A percentile compares a stretch with the other conserved stretches of the same genome.
These are phyloP conservation scores for Ceratocystis ficicola DNA, from an alignment of 2,329 filamentous ascomycete genomes.

Conservation along the genomic window DNA sequence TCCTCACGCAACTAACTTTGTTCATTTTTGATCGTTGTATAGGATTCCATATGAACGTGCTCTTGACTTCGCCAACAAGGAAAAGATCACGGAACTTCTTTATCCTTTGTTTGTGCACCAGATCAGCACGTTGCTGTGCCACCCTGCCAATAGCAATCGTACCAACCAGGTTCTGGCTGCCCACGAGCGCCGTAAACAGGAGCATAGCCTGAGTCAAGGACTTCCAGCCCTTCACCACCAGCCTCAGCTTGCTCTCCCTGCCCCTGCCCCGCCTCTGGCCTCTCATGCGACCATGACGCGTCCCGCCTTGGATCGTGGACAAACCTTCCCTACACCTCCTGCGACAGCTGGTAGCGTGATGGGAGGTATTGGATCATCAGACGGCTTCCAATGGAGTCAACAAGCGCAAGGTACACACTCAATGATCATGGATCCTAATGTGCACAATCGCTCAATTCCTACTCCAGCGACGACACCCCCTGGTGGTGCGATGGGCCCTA, in stretches of 20 bases:
- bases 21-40: neutral
- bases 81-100: slow-evolving; percentile 91
- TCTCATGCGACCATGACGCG: slow-evolving; percentile 62
- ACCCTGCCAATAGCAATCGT: slow-evolving; percentile 74
- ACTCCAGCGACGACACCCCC: slow-evolving; percentile 88
- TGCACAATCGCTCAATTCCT: slow-evolving; percentile 75
- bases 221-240: slow-evolving; percentile 57
- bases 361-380: slow-evolving; percentile 58
- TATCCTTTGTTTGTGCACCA: slow-evolving; percentile 97
- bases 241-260: slow-evolving; percentile 47
- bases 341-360: slow-evolving; percentile 84
- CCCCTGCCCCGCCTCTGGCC: slow-evolving; percentile 42
- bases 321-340: slow-evolving; percentile 89
- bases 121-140: slow-evolving; percentile 85
- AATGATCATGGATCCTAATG: slow-evolving; percentile 66
- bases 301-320: slow-evolving; percentile 67
- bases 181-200: slow-evolving; percentile 62
- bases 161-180: slow-evolving; percentile 81
- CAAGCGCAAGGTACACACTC: slow-evolving; percentile 52
- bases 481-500: slow-evolving; percentile 59
- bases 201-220: slow-evolving; percentile 45
- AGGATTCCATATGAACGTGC: slow-evolving; percentile 98
- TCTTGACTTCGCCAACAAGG: slow-evolving; percentile 98
- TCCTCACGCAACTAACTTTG: slow-evolving; percentile 14
- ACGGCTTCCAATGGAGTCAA: slow-evolving; percentile 64